Base-by-base conservation (phyloP, 305 asterid species). In the Fraxinus sp. region DNA sequence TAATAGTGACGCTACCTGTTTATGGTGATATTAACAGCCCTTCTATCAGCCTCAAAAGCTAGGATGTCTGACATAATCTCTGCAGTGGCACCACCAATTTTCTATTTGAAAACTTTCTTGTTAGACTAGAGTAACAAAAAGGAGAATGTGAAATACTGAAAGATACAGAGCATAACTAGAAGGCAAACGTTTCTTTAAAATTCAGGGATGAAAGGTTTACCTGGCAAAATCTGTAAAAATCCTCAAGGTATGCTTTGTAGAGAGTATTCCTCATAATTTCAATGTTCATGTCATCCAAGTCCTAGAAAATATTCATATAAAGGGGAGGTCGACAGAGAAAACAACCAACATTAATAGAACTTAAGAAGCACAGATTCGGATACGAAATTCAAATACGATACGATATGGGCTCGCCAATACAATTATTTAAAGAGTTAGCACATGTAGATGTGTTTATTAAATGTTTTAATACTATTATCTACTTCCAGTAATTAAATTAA, bases 11-110 rank as follows among this genome's bases (percentile, higher is more conserved):
- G 0, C 6, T 49, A 91, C 98, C 99, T 95, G 92, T 96, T 96
- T 52, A 96, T 96, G 80, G 98, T 92, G 88, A 95, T 95, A 87
- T 95, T 95, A 89, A 95, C 97, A 71, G 99, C 99, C 89, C 99
- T 93, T 79, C 98, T 88, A 79, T 96, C 99, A 82, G 99, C 98
- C 89, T 96, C 98, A 86, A 96, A 96, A 80, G 98, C 87, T 36
- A 96, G 95, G 78, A 96, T 93, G 84, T 95, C 98, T 66, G 97
- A 89, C 99, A 95, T 95, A 79, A 95, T 94, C 87, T 94, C 98
- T 4, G 96, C 93, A 73, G 98, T 95, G 72, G 99, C 98, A 26
- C 98, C 98, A 3, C 98, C 97, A 79, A 95, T 91, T 92, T 93
- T 95, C 99, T 95, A 39, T 33, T 22, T 18, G 77, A 52, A 85